Evolutionary conservation across 192 early-diverging fungal species (phyloP).

Genomic region (Endogone sp.): DNA sequence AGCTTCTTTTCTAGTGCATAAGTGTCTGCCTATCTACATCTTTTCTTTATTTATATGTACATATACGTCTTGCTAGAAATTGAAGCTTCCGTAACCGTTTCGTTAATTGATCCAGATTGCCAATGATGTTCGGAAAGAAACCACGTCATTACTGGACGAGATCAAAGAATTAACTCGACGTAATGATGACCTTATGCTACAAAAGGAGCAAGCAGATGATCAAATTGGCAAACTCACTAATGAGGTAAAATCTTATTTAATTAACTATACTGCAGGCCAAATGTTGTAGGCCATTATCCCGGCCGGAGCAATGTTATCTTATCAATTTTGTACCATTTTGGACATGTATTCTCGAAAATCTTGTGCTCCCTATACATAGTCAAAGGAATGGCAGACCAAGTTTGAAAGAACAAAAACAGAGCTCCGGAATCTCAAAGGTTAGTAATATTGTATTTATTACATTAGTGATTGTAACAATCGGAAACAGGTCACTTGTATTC

Average conservation of each 20-base stretch:
- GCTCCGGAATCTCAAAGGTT: conserved; percentile 53
- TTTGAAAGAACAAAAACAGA: conserved; percentile 46
- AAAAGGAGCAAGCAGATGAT: conserved; percentile 42
- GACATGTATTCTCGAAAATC: conserved; percentile 3
- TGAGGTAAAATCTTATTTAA: conserved; percentile 25
- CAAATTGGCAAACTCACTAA: conserved; percentile 42
- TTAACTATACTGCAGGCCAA: conserved; percentile 29
- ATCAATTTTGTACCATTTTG: too few species aligned
- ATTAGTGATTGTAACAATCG: not conserved
- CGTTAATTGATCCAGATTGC: conserved; percentile 63
- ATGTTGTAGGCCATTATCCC: conserved; percentile 31
- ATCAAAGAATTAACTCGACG: conserved; percentile 53
- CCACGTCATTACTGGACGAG: conserved; percentile 66
- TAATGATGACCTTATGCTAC: conserved; percentile 55
- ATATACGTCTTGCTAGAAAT: not conserved
- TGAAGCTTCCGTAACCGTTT: too few species aligned
- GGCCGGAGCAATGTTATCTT: too few species aligned
- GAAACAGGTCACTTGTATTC: too few species aligned
- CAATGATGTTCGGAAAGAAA: conserved; percentile 65
- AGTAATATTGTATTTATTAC: not conserved
- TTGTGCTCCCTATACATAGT: not conserved
- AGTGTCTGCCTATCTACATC: too few species aligned
- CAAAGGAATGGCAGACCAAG: conserved; percentile 37
- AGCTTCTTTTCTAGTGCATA: too few species aligned
- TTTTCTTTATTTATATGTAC: conserved; percentile 1